A percentile compares a stretch with the other conserved stretches of the same genome.
Conservation (phyloP, 2,329 filamentous ascomycete genomes). For the Torrubiella hemipterigena region DNA sequence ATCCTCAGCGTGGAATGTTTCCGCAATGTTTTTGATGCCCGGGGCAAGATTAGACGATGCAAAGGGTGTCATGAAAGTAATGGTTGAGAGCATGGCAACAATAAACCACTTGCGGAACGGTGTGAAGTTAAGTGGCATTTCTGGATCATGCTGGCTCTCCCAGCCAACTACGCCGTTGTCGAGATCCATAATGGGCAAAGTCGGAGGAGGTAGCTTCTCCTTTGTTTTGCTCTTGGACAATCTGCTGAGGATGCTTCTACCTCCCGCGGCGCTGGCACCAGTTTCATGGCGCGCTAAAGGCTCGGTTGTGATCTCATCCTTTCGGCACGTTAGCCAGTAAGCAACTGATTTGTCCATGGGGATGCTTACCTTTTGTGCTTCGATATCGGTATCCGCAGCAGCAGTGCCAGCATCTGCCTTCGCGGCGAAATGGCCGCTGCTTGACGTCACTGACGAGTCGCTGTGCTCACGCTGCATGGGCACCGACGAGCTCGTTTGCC, state of each 20-base stretch:
- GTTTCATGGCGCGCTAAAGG: slow-evolving; percentile 11
- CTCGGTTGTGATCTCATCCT: slow-evolving; percentile 6
- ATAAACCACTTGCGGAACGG: slow-evolving; percentile 44
- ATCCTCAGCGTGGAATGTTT: slow-evolving; percentile 25
- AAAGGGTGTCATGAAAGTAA: slow-evolving; percentile 55
- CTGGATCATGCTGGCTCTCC: slow-evolving; percentile 45
- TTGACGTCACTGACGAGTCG: no score
- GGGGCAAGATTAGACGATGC: slow-evolving; percentile 49
- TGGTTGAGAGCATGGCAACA: slow-evolving; percentile 41
- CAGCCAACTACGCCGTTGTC: slow-evolving; percentile 44
- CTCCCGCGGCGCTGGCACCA: slow-evolving; percentile 11
- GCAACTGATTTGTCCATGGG: not conserved
- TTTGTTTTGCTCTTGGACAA: slow-evolving; percentile 13
- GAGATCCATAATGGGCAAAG: slow-evolving; percentile 38
- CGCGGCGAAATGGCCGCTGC: no score
- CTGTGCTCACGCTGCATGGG: no score
- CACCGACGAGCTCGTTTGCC: no score
- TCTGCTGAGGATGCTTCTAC: slow-evolving; percentile 12
- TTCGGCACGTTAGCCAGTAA: not conserved
- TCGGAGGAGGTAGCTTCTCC: slow-evolving; percentile 19
- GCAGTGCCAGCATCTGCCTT: no score
- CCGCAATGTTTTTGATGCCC: slow-evolving; percentile 31
- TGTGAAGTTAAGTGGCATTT: slow-evolving; percentile 47
- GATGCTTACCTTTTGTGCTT: slow-evolving; percentile 11
- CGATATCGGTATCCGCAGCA: slow-evolving; percentile 9